Evolutionary conservation across 2,329 filamentous ascomycete genomes (phyloP).

Genomic region (Scedosporium aurantiacum): DNA sequence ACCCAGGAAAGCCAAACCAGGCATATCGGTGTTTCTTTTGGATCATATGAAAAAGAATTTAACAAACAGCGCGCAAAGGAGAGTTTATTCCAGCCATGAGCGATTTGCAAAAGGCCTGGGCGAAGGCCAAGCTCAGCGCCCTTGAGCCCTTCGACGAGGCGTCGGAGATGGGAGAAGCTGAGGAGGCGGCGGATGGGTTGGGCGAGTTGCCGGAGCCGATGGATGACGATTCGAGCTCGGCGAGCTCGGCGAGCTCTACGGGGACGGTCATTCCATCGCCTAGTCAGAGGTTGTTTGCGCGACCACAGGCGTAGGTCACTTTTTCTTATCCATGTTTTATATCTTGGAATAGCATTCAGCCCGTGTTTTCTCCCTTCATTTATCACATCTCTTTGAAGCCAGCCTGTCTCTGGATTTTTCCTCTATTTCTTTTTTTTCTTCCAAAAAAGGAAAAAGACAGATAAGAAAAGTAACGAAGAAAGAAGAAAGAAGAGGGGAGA

Average conservation of each 20-base stretch:
- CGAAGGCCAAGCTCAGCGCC: conserved; percentile 60
- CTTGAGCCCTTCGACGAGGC: conserved; percentile 39
- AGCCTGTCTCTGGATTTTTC: too few species aligned
- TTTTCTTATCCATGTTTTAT: neutral
- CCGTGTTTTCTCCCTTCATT: neutral
- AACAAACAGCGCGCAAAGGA: neutral
- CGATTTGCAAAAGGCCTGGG: conserved; percentile 68
- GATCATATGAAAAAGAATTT: neutral
- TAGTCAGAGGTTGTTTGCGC: conserved; percentile 61
- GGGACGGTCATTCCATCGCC: conserved; percentile 80
- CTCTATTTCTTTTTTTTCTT: neutral
- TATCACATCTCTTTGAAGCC: conserved; percentile 8
- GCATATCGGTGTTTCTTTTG: neutral
- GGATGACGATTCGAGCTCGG: conserved; percentile 58
- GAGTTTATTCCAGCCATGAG: conserved; percentile 47
- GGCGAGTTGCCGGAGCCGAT: conserved; percentile 20
- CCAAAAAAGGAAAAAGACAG: too few species aligned
- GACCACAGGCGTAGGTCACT: conserved; percentile 51
- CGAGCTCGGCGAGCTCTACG: conserved; percentile 64
- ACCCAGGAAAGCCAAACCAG: neutral
- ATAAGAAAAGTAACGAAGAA: too few species aligned
- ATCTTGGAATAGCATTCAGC: neutral
- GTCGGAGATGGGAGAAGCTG: conserved; percentile 30
- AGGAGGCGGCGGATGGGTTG: neutral
- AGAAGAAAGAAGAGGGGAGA: too few species aligned